Base-by-base conservation (phyloP, 768 basidiomycete genomes). In the Calocybe cyanea region DNA sequence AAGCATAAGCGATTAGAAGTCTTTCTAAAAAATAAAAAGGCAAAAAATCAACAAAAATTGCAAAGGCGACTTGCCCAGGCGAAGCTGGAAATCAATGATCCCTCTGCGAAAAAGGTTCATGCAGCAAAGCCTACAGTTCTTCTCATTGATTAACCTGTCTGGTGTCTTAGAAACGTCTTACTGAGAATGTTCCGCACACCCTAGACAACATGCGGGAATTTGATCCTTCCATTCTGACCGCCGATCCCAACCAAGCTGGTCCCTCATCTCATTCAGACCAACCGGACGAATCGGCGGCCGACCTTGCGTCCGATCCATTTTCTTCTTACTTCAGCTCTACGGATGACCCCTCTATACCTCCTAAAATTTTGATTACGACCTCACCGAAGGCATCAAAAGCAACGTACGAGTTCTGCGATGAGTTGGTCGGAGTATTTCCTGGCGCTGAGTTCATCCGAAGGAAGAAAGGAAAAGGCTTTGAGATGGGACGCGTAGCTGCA, bases 391-490 rank as follows among this genome's bases (percentile, higher is more conserved):
- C 92, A 4, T 87, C 89, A n/a, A 88, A 87, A 59, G 67, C 77
- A 14, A 95, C 93, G 1, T 95, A 92, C 53, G 85, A 88, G 24
- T 93, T 99, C 62, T 92, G 92, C 56, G 91, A 94, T 51, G 96
- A 96, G 62, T 65, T 97, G 15, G 81, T 86, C 7, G 87, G 83
- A 2, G 70, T 97, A 24, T 95, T 92, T 61, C 94, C 94, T 19
- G 94, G 94, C 13, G 89, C 90, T 1, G 90, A 96, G 60, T 91
- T 92, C 56, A 81, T 90, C 43, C 77, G 82, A 49, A 70, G 94
- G 54, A 89, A 88, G 57, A 92, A 88, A 61, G 89, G 91, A 1
- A 85, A 89, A 55, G 91, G 89, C 0, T 95, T 89, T 57, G 92
- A 95, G 66, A 69, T 95, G 56, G 94, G 94, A 0, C 72, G 84